These are phyloP conservation scores for Papiliotrema nemorosa DNA, from an alignment of 1,284 basidiomycete species.

Conservation along the genomic window DNA sequence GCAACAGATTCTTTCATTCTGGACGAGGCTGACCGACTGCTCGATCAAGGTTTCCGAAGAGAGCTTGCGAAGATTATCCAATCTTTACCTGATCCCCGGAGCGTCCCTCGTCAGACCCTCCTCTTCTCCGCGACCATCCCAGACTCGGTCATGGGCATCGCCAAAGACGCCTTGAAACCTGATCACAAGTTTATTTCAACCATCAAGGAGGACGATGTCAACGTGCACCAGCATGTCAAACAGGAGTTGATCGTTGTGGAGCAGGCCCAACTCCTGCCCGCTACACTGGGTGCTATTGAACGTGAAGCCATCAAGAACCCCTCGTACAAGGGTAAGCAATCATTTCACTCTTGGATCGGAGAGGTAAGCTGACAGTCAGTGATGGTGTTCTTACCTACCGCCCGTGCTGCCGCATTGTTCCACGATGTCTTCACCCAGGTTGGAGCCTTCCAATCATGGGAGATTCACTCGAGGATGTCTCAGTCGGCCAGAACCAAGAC, in stretches of 20 bases:
- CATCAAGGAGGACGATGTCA: conserved; percentile 59
- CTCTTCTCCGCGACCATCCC: conserved; percentile 55
- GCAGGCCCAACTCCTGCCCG: conserved; percentile 53
- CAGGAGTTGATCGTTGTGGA: conserved; percentile 56
- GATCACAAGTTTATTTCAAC: conserved; percentile 63
- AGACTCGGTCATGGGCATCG: conserved; percentile 44
- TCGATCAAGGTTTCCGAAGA: conserved; percentile 46
- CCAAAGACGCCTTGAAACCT: conserved; percentile 53
- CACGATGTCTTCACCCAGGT: conserved; percentile 52
- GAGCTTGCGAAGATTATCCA: conserved; percentile 42
- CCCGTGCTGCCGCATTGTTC: conserved; percentile 60
- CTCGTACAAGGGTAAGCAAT: conserved; percentile 42
- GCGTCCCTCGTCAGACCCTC: conserved; percentile 46
- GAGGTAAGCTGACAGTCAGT: conserved; percentile 33
- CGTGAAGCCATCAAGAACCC: conserved; percentile 40
- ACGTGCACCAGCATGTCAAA: conserved; percentile 64
- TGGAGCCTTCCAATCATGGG: conserved; percentile 27
- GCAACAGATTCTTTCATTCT: conserved; percentile 45
- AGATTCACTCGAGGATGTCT: conserved; percentile 46
- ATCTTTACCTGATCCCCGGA: conserved; percentile 37
- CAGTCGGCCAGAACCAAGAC: conserved; percentile 52
- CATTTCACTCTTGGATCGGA: neutral
- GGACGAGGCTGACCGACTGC: conserved; percentile 54
- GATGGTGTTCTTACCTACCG: conserved; percentile 68
- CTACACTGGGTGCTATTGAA: conserved; percentile 46